These are phyloP conservation scores for Candida neerlandica DNA, from an alignment of 1,139 yeast species.

Conservation along the genomic window DNA sequence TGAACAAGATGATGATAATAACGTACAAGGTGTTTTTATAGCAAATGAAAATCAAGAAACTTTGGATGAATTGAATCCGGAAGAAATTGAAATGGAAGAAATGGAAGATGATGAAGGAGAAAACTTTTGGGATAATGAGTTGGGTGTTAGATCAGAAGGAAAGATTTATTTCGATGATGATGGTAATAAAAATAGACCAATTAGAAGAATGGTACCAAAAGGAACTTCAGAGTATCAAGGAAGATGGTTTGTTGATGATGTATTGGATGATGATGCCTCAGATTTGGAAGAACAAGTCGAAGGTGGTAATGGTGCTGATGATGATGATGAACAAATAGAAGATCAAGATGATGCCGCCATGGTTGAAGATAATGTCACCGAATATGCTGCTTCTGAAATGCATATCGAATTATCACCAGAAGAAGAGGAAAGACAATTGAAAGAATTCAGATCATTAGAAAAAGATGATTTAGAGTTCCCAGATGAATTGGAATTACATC, in stretches of 20 bases:
- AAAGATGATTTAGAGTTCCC: conserved; percentile 92
- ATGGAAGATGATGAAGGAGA: conserved; percentile 21
- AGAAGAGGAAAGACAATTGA: conserved; percentile 80
- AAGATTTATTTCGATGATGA: conserved; percentile 57
- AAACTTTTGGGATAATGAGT: conserved; percentile 14
- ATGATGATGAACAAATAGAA: conserved; percentile 23
- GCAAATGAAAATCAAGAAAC: conserved; percentile 65
- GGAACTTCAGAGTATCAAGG: conserved; percentile 96
- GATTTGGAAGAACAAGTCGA: conserved; percentile 46
- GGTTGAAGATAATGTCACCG: conserved; percentile 46
- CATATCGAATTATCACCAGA: conserved; percentile 77
- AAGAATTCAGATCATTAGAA: conserved; percentile 67
- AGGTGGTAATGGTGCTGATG: conserved; percentile 23
- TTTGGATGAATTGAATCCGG: conserved; percentile 67
- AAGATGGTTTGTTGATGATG: conserved; percentile 78
- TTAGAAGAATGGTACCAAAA: conserved; percentile 60
- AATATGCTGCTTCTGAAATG: conserved; percentile 54
- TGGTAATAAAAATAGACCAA: conserved; percentile 31
- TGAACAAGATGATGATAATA: conserved; percentile 19
- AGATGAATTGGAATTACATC: conserved; percentile 87
- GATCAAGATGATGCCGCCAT: conserved; percentile 28
- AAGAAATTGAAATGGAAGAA: conserved; percentile 60
- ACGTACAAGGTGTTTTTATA: conserved; percentile 27
- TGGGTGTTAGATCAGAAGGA: conserved; percentile 74
- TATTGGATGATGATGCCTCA: conserved; percentile 50